Evolutionary conservation across 495 filamentous ascomycete species (phyloP).

Genomic region (Penicillium chermesinum): DNA sequence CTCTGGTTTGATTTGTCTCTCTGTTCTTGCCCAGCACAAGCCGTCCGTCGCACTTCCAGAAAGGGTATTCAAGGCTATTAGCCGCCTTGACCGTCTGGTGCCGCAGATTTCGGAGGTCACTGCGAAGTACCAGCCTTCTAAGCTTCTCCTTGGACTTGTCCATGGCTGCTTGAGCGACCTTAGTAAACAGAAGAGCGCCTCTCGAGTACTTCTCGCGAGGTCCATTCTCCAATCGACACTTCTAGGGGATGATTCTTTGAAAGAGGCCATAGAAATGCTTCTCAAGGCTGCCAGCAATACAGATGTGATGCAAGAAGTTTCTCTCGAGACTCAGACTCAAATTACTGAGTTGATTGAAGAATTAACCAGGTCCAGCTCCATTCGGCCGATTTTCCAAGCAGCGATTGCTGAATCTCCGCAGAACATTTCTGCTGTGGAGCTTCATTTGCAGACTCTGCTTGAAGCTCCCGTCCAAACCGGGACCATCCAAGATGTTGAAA

Average conservation of each 20-base stretch:
- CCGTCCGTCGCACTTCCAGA: constrained; percentile 52
- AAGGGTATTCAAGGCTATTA: constrained; percentile 61
- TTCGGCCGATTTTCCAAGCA: constrained; percentile 55
- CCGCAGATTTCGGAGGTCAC: constrained; percentile 56
- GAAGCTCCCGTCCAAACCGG: constrained; percentile 37
- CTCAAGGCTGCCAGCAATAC: constrained; percentile 39
- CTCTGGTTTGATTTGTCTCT: constrained; percentile 74
- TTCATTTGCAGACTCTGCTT: constrained; percentile 63
- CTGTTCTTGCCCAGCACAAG: constrained; percentile 73
- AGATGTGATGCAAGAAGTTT: constrained; percentile 33
- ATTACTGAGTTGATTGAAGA: constrained; percentile 58
- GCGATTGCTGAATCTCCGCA: constrained; percentile 56
- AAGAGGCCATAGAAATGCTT: constrained; percentile 57
- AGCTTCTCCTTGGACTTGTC: constrained; percentile 66
- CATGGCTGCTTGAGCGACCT: constrained; percentile 61
- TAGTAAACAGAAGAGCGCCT: constrained; percentile 53
- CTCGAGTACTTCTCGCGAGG: constrained; percentile 52
- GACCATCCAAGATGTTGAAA: constrained; percentile 47
- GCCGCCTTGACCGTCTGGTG: constrained; percentile 57
- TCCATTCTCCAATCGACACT: constrained; percentile 56
- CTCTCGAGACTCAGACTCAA: constrained; percentile 51
- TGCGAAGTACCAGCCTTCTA: constrained; percentile 61
- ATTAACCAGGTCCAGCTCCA: constrained; percentile 47
- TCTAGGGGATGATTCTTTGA: constrained; percentile 56
- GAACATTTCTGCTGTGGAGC: constrained; percentile 63